phyloP scores from a whole-genome alignment of 495 filamentous ascomycete species.

The Hypoxylon rickii region DNA sequence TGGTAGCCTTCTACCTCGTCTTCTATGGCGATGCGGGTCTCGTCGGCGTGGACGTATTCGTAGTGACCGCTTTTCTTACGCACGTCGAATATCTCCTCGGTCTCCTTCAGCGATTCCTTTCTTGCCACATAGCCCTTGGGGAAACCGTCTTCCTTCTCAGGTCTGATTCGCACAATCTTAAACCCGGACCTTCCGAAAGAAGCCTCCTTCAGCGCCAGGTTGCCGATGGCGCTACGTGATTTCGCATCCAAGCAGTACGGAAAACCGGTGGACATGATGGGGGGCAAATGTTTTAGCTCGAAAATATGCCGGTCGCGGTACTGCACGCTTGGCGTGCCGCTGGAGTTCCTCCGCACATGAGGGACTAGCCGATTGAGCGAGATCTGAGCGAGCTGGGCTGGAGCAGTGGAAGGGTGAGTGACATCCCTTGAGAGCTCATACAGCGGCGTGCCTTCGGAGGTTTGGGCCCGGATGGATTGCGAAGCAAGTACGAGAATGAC shows the following conservation, averaged over 20 bases:
- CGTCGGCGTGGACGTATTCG: slow-evolving; percentile 34
- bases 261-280: slow-evolving; percentile 19
- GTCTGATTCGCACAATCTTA: slow-evolving; percentile 21
- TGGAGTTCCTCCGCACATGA: slow-evolving; percentile 26
- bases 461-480: slow-evolving; percentile 34
- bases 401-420: slow-evolving; percentile 1
- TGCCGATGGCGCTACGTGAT: slow-evolving; percentile 27
- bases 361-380: slow-evolving; percentile 39
- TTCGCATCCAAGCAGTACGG: slow-evolving; percentile 24
- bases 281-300: slow-evolving; percentile 31
- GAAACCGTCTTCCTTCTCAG: slow-evolving; percentile 27
- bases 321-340: slow-evolving; percentile 25
- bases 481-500: slow-evolving; percentile 32
- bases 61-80: slow-evolving; percentile 18
- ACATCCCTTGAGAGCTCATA: slow-evolving; percentile 40
- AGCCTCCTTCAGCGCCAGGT: slow-evolving; percentile 25
- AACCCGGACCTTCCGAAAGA: slow-evolving; percentile 34
- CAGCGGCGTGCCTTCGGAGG: slow-evolving; percentile 24
- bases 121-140: slow-evolving; percentile 20
- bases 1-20: slow-evolving; percentile 14
- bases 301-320: slow-evolving; percentile 34
- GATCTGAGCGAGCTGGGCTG: slow-evolving; percentile 35
- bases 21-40: slow-evolving; percentile 36
- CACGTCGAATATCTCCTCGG: slow-evolving; percentile 30
- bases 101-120: slow-evolving; percentile 20